Percentiles rank a stretch among this genome's conserved stretches.
These are phyloP conservation scores for Ogataea nonfermentans DNA, from an alignment of 805 yeast species.

Conservation along the genomic window DNA sequence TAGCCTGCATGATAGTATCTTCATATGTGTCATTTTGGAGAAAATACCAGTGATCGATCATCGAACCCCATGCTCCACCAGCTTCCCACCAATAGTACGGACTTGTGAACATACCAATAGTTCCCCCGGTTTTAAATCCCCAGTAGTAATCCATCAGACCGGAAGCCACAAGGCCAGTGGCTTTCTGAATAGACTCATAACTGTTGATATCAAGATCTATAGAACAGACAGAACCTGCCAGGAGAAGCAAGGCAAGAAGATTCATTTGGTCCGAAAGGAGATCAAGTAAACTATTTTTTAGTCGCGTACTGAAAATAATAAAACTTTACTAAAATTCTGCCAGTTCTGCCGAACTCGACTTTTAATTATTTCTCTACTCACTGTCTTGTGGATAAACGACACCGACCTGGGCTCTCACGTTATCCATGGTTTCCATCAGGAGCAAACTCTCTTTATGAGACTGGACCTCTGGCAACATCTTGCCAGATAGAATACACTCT, in stretches of 20 bases:
- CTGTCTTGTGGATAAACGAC: constrained; percentile 43
- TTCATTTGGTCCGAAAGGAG: constrained; percentile 2
- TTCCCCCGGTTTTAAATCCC: constrained; percentile 64
- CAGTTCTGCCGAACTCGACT: neutral
- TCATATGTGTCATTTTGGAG: constrained; percentile 70
- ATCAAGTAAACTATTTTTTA: neutral
- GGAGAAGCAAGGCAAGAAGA: constrained; percentile 1
- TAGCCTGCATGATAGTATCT: constrained; percentile 54
- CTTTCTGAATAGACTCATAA: constrained; percentile 47
- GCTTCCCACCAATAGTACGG: constrained; percentile 99
- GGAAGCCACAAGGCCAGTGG: constrained; percentile 48
- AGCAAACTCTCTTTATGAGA: constrained; percentile 45
- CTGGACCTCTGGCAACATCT: constrained; percentile 32
- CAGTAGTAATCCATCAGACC: constrained; percentile 72
- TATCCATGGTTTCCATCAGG: constrained; percentile 50
- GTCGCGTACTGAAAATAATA: constrained; percentile 3
- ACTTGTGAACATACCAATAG: constrained; percentile 79
- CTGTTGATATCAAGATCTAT: constrained; percentile 38
- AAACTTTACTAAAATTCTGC: neutral
- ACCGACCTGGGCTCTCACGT: constrained; percentile 42
- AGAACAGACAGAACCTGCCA: constrained; percentile 12
- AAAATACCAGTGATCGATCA: constrained; percentile 74
- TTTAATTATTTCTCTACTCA: neutral
- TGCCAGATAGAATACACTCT: constrained; percentile 40
- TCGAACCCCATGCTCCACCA: constrained; percentile 90